Evolutionary conservation across 2,329 filamentous ascomycete species (phyloP).

Genomic region (Nothopassalora personata): DNA sequence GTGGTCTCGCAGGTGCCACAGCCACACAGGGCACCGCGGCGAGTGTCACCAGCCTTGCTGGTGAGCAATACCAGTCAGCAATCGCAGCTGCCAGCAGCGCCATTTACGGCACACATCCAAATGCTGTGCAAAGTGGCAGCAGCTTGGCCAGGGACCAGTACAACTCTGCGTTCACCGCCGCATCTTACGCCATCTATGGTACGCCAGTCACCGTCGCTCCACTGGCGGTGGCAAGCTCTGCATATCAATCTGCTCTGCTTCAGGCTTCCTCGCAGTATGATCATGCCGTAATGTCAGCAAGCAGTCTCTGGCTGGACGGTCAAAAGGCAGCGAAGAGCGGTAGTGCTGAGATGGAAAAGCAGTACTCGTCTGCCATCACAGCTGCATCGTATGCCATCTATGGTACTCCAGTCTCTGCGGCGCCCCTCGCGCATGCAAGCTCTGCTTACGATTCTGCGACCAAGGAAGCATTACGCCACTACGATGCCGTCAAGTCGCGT

Average conservation of each 20-base stretch:
- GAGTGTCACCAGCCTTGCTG: conserved; percentile 49
- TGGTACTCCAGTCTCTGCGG: conserved; percentile 42
- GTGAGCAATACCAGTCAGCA: conserved; percentile 53
- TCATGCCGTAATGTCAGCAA: not conserved
- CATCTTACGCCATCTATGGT: conserved; percentile 55
- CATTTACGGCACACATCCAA: conserved; percentile 48
- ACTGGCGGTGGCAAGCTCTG: conserved; percentile 40
- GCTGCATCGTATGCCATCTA: conserved; percentile 56
- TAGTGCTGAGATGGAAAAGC: conserved; percentile 48
- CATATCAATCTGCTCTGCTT: conserved; percentile 61
- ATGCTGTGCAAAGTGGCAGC: conserved; percentile 40
- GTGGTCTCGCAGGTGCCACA: conserved; percentile 44
- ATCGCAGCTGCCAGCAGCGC: conserved; percentile 53
- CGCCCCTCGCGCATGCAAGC: conserved; percentile 38
- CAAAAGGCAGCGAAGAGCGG: conserved; percentile 37
- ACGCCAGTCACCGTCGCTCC: conserved; percentile 40
- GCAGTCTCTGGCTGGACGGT: not conserved
- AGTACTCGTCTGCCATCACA: conserved; percentile 53
- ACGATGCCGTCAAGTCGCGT: conserved; percentile 61
- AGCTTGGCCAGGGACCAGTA: conserved; percentile 53
- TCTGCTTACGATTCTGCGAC: conserved; percentile 61
- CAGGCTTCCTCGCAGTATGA: conserved; percentile 64
- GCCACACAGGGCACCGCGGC: conserved; percentile 45
- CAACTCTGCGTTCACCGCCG: conserved; percentile 53
- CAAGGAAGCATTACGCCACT: conserved; percentile 61